Evolutionary conservation across 1,284 basidiomycete species (phyloP).

Genomic region (Leccinum solheimii): DNA sequence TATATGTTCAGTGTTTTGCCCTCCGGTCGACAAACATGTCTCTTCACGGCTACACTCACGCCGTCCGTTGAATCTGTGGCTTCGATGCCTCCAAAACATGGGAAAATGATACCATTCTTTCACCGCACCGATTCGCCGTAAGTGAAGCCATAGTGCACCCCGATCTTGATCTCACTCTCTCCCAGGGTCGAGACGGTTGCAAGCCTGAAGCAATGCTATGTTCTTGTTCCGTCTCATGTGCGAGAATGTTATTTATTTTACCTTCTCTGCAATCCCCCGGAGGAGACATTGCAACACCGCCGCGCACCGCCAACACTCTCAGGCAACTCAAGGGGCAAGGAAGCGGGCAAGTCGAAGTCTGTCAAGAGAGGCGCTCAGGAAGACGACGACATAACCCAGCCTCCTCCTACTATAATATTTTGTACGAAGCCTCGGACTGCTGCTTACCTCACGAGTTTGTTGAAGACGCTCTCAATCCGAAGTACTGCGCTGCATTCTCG

Average conservation of each 20-base stretch:
- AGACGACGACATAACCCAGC: constrained; percentile 60
- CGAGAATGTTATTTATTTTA: constrained; percentile 93
- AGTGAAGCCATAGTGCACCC: constrained; percentile 30
- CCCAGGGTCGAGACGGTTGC: constrained; percentile 82
- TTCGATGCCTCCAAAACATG: constrained; percentile 70
- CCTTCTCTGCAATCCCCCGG: constrained; percentile 85
- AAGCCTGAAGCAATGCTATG: constrained; percentile 84
- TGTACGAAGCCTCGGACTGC: constrained; percentile 86
- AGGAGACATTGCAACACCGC: constrained; percentile 69
- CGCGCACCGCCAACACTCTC: constrained; percentile 55
- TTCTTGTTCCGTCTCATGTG: constrained; percentile 94
- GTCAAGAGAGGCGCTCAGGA: constrained; percentile 39
- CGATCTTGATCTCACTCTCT: constrained; percentile 6
- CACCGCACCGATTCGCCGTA: constrained; percentile 81
- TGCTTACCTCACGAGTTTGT: constrained; percentile 82
- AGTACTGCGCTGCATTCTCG: constrained; percentile 92
- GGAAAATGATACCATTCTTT: constrained; percentile 87
- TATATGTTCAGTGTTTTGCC: constrained; percentile 83
- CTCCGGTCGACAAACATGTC: constrained; percentile 86
- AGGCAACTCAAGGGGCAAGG: constrained; percentile 30
- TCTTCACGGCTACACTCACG: constrained; percentile 96
- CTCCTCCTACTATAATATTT: constrained; percentile 95
- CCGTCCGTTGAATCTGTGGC: constrained; percentile 83
- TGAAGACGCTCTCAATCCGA: constrained; percentile 80
- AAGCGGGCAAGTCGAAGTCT: constrained; percentile 38